Evolutionary conservation across 2,329 filamentous ascomycete species (phyloP).

Genomic region (Diaporthe ampelina): DNA sequence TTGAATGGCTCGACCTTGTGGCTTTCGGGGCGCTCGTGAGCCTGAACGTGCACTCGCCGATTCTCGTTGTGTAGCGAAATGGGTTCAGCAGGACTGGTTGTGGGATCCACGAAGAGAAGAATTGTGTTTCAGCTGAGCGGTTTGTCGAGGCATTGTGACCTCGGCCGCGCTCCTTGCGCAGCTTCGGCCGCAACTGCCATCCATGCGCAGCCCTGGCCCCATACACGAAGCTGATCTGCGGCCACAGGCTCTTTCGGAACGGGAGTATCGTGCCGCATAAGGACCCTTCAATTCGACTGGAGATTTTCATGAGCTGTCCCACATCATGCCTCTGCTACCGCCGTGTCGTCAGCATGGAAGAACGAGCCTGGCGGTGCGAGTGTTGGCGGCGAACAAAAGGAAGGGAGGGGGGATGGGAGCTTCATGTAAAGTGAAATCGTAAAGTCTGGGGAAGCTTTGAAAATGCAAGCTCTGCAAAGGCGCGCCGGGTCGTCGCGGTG

Average conservation of each 20-base stretch:
- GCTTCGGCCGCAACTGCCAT: slow-evolving; percentile 33
- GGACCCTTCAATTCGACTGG: slow-evolving; percentile 71
- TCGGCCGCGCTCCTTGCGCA: slow-evolving; percentile 29
- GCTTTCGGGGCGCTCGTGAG: slow-evolving; percentile 8
- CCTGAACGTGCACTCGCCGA: slow-evolving; percentile 27
- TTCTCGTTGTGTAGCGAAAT: slow-evolving; percentile 12
- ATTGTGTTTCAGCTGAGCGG: slow-evolving; percentile 29
- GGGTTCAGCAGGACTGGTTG: slow-evolving; percentile 32
- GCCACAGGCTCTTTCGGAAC: slow-evolving; percentile 51
- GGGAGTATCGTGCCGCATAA: slow-evolving; percentile 69
- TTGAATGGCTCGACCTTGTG: slow-evolving; percentile 39
- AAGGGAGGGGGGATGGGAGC: background rate
- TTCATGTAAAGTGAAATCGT: background rate
- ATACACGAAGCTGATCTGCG: slow-evolving; percentile 5
- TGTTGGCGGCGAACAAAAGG: slow-evolving; percentile 9
- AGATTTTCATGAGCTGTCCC: slow-evolving; percentile 72
- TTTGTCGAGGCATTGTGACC: slow-evolving; percentile 4
- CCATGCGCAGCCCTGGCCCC: slow-evolving; percentile 35
- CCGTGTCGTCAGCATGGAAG: slow-evolving; percentile 46
- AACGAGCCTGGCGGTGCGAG: slow-evolving; percentile 36
- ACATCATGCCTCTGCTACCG: slow-evolving; percentile 58
- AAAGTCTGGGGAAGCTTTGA: slow-evolving; percentile 29
- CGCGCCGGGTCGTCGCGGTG: slow-evolving; percentile 31
- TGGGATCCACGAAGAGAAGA: slow-evolving; percentile 39
- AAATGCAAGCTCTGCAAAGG: slow-evolving; percentile 35